Base-by-base conservation (phyloP, 2,329 filamentous ascomycete species). In the Chrysoporthe deuterocubensis region DNA sequence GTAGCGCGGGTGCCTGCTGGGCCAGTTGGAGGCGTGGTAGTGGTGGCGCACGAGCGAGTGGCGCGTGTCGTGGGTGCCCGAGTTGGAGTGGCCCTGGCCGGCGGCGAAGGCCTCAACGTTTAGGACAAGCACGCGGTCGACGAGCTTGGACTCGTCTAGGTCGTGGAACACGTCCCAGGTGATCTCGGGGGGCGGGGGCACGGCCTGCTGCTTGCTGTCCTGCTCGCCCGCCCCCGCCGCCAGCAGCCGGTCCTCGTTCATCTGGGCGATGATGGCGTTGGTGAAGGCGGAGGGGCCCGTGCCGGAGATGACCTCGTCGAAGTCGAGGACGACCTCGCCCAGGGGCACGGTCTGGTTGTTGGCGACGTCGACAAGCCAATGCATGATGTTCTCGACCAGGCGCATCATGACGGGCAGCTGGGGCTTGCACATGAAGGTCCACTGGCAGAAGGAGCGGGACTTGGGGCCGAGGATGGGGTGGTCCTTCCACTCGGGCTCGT, bases 11-110 rank as follows among this genome's bases (percentile, higher is more conserved):
- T 92, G 90, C 3, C 81, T 81, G 64, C 84, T 85, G 4, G 90
- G 90, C 90, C 90, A 92, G 67, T 87, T 86, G 0, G 89, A 92
- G 0, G 90, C 90, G 76, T 92, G 90, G 73, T 92, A 92, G 76
- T 92, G 89, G 75, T 92, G 90, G 76, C 89, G 90, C 26, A 92
- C 89, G 1, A 92, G 81, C 1, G 90, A 90, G 18, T 84, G 83
- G 64, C 88, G 82, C 0, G 89, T 83, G 62, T 89, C 84, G 76
- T 92, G 90, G 73, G 89, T 91, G 18, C 89, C 90, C 0, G 89
- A 91, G 74, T 92, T 86, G 0, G 90, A 92, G 76, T 92, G 90
- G 13, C 90, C 90, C 76, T 92, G 89, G 16, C 89, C 89, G 1
- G 90, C 90, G 26, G 90, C 90, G 72, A 92, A 92, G 0, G 89